Conservation (phyloP, 2,329 filamentous ascomycete species). For the Colletotrichum orbiculare region DNA sequence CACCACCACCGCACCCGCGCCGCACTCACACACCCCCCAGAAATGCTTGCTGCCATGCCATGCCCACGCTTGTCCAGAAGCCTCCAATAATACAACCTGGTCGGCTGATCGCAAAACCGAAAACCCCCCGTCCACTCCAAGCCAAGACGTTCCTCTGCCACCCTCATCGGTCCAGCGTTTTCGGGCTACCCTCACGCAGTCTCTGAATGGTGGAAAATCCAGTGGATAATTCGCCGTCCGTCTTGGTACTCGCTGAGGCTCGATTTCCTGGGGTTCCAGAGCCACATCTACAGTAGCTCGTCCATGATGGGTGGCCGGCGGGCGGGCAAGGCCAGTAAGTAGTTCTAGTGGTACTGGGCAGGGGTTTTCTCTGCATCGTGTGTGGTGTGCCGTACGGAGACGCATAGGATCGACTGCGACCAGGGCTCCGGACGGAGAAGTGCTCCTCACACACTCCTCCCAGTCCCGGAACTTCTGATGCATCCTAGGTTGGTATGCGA, state of each 20-base stretch:
- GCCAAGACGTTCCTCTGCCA: constrained; percentile 31
- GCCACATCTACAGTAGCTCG: constrained; percentile 13
- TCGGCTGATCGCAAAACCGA: constrained; percentile 30
- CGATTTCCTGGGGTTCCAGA: constrained; percentile 27
- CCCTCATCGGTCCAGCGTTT: constrained; percentile 26
- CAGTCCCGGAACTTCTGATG: constrained; percentile 6
- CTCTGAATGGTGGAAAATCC: constrained; percentile 38
- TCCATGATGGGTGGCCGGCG: constrained; percentile 15
- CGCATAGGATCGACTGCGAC: constrained; percentile 30
- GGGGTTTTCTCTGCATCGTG: constrained; percentile 1
- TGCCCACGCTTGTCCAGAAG: constrained; percentile 16
- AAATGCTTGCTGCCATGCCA: constrained; percentile 14
- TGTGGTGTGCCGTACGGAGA: neutral
- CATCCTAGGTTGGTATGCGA: neutral
- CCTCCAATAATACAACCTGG: constrained; percentile 29
- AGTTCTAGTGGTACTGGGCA: constrained; percentile 6
- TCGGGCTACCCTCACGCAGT: constrained; percentile 15
- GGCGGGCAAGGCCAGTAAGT: constrained; percentile 12
- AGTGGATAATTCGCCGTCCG: constrained; percentile 37
- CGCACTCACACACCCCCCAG: constrained; percentile 10
- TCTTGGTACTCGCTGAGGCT: constrained; percentile 37
- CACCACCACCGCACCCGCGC: constrained; percentile 1
- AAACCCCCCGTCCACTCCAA: neutral
- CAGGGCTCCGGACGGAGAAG: constrained; percentile 25
- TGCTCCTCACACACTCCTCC: constrained; percentile 13